Evolutionary conservation across 2,329 filamentous ascomycete species (phyloP).

Genomic region (Proliferodiscus dingleyae): DNA sequence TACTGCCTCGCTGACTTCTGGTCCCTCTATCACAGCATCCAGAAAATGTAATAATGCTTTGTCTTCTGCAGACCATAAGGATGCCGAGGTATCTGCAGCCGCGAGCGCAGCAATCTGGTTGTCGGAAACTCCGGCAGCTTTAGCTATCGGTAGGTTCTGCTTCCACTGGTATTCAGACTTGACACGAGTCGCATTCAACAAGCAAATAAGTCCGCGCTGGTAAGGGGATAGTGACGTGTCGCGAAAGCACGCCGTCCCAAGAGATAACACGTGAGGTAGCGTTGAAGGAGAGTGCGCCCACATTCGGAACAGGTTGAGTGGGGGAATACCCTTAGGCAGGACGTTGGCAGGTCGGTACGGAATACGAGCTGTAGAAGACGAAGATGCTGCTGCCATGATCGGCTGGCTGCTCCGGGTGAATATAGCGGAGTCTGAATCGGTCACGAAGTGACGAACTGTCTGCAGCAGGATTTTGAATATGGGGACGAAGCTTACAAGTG

Average conservation of each 20-base stretch:
- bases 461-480: not conserved
- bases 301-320: conserved; percentile 21
- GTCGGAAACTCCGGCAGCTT: conserved; percentile 14
- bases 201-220: conserved; percentile 18
- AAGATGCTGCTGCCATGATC: conserved; percentile 13
- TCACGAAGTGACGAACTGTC: no score
- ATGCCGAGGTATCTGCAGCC: conserved; percentile 13
- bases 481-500: not conserved
- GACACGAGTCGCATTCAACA: conserved; percentile 17
- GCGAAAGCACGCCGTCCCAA: conserved; percentile 23
- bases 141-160: conserved; percentile 19
- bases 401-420: no score
- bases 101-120: conserved; percentile 16
- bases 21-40: conserved; percentile 19
- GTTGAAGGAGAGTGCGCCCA: conserved; percentile 23
- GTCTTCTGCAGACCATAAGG: conserved; percentile 18
- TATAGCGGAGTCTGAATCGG: no score
- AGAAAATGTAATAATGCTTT: conserved; percentile 19
- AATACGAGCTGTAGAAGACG: conserved; percentile 12
- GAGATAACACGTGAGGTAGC: conserved; percentile 20
- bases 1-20: conserved; percentile 17
- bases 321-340: conserved; percentile 19
- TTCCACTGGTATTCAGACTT: conserved; percentile 23
- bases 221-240: conserved; percentile 21
- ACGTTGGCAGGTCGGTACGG: conserved; percentile 19